Evolutionary conservation across 345 rosid species (phyloP).

Genomic region (Dimocarpus longan): DNA sequence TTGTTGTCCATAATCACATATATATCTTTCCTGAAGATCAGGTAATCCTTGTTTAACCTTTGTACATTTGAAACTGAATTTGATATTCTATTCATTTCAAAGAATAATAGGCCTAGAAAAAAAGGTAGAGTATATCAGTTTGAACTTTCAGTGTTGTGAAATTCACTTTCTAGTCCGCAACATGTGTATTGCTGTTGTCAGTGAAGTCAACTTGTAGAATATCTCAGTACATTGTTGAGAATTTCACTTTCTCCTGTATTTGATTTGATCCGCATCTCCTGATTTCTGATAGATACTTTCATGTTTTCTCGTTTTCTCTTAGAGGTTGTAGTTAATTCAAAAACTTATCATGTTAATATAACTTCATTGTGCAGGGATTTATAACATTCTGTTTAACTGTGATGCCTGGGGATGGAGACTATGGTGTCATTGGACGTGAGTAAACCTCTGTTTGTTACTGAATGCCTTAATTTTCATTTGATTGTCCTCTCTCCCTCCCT

Average conservation of each 20-base stretch:
- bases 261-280: background rate
- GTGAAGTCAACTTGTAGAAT: background rate
- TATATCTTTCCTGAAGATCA: conserved; percentile 28
- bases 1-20: conserved; percentile 31
- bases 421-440: conserved; percentile 44
- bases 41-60: conserved; percentile 23
- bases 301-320: background rate
- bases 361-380: conserved; percentile 31
- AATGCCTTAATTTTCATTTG: background rate
- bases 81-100: background rate
- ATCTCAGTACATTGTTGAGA: background rate
- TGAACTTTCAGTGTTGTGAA: background rate
- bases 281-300: background rate
- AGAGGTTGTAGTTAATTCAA: background rate
- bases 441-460: background rate
- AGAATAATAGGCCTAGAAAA: background rate
- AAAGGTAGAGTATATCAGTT: background rate
- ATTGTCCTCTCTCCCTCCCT: background rate
- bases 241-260: background rate
- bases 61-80: conserved; percentile 2
- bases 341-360: background rate
- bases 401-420: conserved; percentile 20
- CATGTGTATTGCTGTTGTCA: background rate
- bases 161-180: background rate
- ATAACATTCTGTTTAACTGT: conserved; percentile 33